phyloP scores from a whole-genome alignment of 345 rosid genomes.

The Fremontodendron californicum region DNA sequence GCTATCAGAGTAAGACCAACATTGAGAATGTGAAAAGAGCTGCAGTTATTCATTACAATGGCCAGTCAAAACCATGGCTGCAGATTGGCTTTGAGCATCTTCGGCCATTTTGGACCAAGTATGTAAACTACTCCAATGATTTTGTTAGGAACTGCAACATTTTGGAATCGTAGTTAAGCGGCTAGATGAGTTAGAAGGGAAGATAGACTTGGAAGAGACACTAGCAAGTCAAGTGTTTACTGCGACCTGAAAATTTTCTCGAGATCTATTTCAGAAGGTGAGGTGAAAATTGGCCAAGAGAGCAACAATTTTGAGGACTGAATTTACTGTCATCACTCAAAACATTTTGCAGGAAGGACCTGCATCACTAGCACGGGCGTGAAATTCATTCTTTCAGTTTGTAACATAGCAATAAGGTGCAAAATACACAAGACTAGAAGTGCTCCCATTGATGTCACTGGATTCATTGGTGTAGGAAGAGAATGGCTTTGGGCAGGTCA shows the following conservation, averaged over 20 bases:
- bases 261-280: slow-evolving; percentile 24
- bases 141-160: slow-evolving; percentile 92
- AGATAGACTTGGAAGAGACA: slow-evolving; percentile 24
- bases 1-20: slow-evolving; percentile 77
- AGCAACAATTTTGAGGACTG: slow-evolving; percentile 20
- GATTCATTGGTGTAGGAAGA: slow-evolving; percentile 29
- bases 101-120: slow-evolving; percentile 94
- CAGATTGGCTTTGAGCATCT: slow-evolving; percentile 96
- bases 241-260: slow-evolving; percentile 20
- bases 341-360: slow-evolving; percentile 17
- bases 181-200: slow-evolving; percentile 31
- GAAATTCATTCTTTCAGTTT: slow-evolving; percentile 44
- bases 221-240: slow-evolving; percentile 23
- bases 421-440: slow-evolving; percentile 17
- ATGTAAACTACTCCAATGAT: slow-evolving; percentile 85
- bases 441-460: slow-evolving; percentile 15
- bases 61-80: slow-evolving; percentile 97
- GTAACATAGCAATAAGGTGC: slow-evolving; percentile 43
- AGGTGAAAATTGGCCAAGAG: slow-evolving; percentile 25
- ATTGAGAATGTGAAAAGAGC: slow-evolving; percentile 64
- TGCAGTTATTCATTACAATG: slow-evolving; percentile 94
- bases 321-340: slow-evolving; percentile 20
- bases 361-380: slow-evolving; percentile 27
- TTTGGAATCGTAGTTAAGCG: slow-evolving; percentile 60
- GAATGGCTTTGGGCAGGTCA: slow-evolving; percentile 23